Evolutionary conservation across 192 early-diverging fungal genomes (phyloP).

Genomic region (Linnemannia zychae): DNA sequence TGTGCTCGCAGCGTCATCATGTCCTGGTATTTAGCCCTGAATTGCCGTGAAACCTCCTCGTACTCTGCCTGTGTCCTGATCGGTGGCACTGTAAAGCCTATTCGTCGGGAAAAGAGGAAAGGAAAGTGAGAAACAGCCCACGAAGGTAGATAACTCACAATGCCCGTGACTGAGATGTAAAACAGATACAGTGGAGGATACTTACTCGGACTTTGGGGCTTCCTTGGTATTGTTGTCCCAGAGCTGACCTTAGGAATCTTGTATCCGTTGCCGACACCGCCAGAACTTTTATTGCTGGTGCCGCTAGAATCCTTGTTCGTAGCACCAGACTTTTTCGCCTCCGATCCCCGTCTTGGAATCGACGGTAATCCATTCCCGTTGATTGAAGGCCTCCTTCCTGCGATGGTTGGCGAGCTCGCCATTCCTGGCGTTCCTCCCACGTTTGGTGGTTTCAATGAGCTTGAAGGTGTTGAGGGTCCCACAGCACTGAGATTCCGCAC

Average conservation of each 20-base stretch:
- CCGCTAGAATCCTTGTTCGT: slow-evolving; percentile 25
- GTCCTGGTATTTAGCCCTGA: slow-evolving; percentile 38
- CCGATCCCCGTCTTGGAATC: slow-evolving; percentile 21
- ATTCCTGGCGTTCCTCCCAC: slow-evolving; percentile 25
- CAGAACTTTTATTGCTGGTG: slow-evolving; percentile 20
- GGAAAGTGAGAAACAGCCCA: not conserved
- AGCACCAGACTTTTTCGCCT: slow-evolving; percentile 32
- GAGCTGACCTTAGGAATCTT: slow-evolving; percentile 51
- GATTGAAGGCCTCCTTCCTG: slow-evolving; percentile 39
- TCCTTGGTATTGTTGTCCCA: slow-evolving; percentile 23
- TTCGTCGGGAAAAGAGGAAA: not conserved
- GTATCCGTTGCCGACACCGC: slow-evolving; percentile 43
- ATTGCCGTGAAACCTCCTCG: slow-evolving; percentile 34
- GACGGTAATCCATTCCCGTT: slow-evolving; percentile 28
- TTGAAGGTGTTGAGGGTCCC: slow-evolving; percentile 28
- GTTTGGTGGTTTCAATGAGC: slow-evolving; percentile 7
- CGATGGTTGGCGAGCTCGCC: slow-evolving; percentile 24
- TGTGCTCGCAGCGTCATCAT: slow-evolving; percentile 23
- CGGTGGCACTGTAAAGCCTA: slow-evolving; percentile 36
- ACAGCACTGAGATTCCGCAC: slow-evolving; percentile 34
- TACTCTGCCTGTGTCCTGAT: slow-evolving; percentile 49
- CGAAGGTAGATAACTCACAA: not conserved
- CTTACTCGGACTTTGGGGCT: slow-evolving; percentile 51
- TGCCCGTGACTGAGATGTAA: not conserved
- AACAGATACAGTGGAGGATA: not conserved